Base-by-base conservation (phyloP, 179 eudicot species). In the Corrigiola litoralis region DNA sequence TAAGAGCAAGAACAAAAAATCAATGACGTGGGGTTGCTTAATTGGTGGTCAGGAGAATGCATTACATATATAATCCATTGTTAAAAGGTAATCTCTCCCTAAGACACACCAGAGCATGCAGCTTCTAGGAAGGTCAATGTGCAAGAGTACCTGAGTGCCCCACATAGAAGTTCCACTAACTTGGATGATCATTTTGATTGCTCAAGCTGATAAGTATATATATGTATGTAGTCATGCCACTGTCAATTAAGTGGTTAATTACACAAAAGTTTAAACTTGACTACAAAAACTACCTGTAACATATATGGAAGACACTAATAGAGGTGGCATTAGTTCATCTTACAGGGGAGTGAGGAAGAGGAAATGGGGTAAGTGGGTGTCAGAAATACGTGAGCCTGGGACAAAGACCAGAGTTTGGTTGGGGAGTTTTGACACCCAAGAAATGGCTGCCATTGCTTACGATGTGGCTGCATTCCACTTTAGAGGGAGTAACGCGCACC, bases 361-460 rank as follows among this genome's bases (percentile, higher is more conserved):
- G 59, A 75, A 71, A 37, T 78, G 82, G 82, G 82, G 82, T 18
- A 78, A 78, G 45, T 78, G 82, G 82, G 82, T 78, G 61, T 74
- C 82, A 0, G 82, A 74, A 31, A 78, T 78, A 52, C 76, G 82
- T 0, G 82, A 78, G 33, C 82, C 82, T 0, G 76, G 82, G 17
- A 78, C 69, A 52, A 78, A 74, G 67, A 70, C 69, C 14, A 57
- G 82, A 38, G 63, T 78, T 24, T 78, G 82, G 82, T 66, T 78
- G 3, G 82, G 82, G 29, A 78, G 82, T 44, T 78, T 78, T 23
- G 79, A 78, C 33, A 78, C 82, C 2, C 63, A 75, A 28, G 79
- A 78, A 56, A 78, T 78, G 82, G 82, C 82, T 1, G 82, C 82
- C 11, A 41, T 75, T 57, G 82, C 82, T 16, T 78, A 78, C 21